Evolutionary conservation across 441 rosid genomes (phyloP).

Genomic region (Pelargonium fulgidum): DNA sequence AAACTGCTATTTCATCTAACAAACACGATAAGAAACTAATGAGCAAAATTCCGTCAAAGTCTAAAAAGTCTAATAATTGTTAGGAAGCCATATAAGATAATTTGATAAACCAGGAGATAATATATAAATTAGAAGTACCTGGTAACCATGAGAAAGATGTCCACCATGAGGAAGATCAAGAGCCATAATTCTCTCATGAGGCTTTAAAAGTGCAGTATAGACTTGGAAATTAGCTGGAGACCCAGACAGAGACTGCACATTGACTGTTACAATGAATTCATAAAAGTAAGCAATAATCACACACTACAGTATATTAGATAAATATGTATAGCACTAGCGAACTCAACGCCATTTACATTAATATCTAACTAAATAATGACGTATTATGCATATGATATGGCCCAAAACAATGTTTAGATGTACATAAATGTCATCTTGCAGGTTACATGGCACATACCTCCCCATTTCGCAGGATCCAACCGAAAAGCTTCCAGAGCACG

Average conservation of each 20-base stretch:
- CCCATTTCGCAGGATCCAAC: slow-evolving; percentile 90
- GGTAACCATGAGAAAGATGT: slow-evolving; percentile 31
- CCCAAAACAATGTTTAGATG: background rate
- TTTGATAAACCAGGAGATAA: background rate
- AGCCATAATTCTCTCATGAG: slow-evolving; percentile 29
- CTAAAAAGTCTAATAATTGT: background rate
- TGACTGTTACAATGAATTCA: slow-evolving; percentile 30
- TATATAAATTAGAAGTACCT: slow-evolving; percentile 17
- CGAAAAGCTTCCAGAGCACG: slow-evolving; percentile 85
- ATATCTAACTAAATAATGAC: background rate
- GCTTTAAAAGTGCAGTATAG: slow-evolving; percentile 22
- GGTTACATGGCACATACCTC: slow-evolving; percentile 42
- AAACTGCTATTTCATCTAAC: background rate
- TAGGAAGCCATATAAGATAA: background rate
- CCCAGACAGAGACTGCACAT: slow-evolving; percentile 41
- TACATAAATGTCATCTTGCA: background rate
- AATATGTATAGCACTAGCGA: background rate
- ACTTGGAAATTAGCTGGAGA: slow-evolving; percentile 29
- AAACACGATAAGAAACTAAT: background rate
- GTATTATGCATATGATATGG: background rate
- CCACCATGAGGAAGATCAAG: slow-evolving; percentile 32
- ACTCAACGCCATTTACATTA: background rate
- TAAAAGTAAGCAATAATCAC: slow-evolving; percentile 13
- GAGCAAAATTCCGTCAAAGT: background rate
- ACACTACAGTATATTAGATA: slow-evolving; percentile 10